A percentile compares a stretch with the other conserved stretches of the same genome.
Evolutionary conservation across 2,329 filamentous ascomycete genomes (phyloP).

Genomic region (Xylaria arbuscula): DNA sequence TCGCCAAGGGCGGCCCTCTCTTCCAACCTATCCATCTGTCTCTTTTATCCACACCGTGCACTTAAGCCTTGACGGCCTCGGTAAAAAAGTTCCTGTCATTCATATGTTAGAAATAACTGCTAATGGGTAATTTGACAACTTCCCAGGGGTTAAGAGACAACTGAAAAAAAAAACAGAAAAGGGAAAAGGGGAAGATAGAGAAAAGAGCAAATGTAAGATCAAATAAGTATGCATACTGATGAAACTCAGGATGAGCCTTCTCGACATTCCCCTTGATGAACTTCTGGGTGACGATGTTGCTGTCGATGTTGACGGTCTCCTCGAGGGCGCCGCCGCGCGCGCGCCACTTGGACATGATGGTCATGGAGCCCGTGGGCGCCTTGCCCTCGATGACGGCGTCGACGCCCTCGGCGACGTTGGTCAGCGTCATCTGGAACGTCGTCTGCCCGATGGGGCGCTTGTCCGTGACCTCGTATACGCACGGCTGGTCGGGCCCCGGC

Average conservation of each 20-base stretch:
- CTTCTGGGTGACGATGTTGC: constrained; percentile 46
- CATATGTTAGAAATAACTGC: neutral
- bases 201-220: neutral
- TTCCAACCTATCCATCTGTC: too few relatives aligned
- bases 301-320: constrained; percentile 46
- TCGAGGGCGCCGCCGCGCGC: constrained; percentile 37
- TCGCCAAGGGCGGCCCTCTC: neutral
- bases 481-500: constrained; percentile 30
- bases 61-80: constrained; percentile 31
- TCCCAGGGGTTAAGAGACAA: too few relatives aligned
- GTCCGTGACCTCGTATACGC: constrained; percentile 46
- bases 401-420: constrained; percentile 43
- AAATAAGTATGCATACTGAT: constrained; percentile 25
- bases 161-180: too few relatives aligned
- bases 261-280: constrained; percentile 48
- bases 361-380: constrained; percentile 44
- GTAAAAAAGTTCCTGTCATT: constrained; percentile 33
- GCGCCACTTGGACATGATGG: constrained; percentile 39
- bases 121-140: neutral
- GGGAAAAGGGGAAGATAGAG: neutral
- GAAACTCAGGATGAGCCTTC: constrained; percentile 44
- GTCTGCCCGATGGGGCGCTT: constrained; percentile 56
- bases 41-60: neutral
- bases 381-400: constrained; percentile 45
- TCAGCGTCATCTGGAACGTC: constrained; percentile 46